Base-by-base conservation (phyloP, 345 rosid species). In the Leavenworthia alabamica region DNA sequence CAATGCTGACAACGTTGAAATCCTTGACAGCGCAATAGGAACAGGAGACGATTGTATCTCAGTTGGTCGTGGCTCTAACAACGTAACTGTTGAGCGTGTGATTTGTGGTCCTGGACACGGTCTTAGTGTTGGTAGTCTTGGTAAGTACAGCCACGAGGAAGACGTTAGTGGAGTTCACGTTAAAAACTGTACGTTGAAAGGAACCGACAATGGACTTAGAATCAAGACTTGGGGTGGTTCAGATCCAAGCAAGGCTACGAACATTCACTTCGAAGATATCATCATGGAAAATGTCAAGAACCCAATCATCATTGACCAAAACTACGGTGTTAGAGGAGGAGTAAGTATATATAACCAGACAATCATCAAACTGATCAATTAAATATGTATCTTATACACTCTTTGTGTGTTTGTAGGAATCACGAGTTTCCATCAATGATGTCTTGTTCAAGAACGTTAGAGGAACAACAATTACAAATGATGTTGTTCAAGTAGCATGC, bases 211-310 rank as follows among this genome's bases (percentile, higher is more conserved):
- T 54, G 76, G 76, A 7, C 72, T 60, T 13, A 73, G 77, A 31
- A 67, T 73, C 60, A 73, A 73, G 26, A 73, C 70, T 6, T 73
- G 77, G 77, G 65, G 73, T 40, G 73, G 73, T 48, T 73, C 77
- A 0, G 3, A 0, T 14, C 60, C 69, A 42, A 61, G 73, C 49
- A 39, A 20, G n/a, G 73, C 55, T 39, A 4, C 7, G 0, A 47
- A 62, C 55, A 16, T 73, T 54, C n/a, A 42, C 0, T 67, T 67
- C 8, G 73, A 51, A 56, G 56, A 73, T 9, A 56, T 73, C 39
- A 27, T 24, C 40, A 73, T 73, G 77, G 4, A 29, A 0, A 28
- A 4, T 8, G 77, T 73, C 28, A 68, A 66, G 49, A 73, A 67
- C 53, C 77, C 77, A 32, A 73, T 73, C 29, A 67, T 67, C 43